Percentiles rank a stretch among this genome's conserved stretches.
phyloP scores from a whole-genome alignment of 2,329 filamentous ascomycete genomes.

The Paecilomyces dactylethromorphus region DNA sequence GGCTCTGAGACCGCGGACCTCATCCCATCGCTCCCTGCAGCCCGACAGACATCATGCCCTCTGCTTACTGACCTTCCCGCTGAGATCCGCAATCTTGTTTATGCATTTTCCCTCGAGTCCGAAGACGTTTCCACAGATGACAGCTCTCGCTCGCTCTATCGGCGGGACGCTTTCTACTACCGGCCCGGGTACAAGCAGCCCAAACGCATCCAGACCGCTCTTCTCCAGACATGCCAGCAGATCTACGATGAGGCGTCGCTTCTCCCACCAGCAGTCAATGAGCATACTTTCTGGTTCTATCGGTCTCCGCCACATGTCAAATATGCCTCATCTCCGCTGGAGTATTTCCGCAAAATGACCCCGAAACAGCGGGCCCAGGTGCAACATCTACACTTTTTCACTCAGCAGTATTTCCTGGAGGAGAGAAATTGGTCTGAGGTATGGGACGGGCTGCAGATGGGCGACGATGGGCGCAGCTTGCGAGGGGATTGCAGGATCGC shows the following conservation, averaged over 20 bases:
- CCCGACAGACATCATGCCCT: neutral
- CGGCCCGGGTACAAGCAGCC: slow-evolving; percentile 25
- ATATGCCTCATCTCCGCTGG: slow-evolving; percentile 4
- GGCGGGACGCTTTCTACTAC: slow-evolving; percentile 16
- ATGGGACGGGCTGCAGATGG: slow-evolving; percentile 1
- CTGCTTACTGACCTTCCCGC: neutral
- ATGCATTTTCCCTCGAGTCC: neutral
- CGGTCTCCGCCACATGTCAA: slow-evolving; percentile 13
- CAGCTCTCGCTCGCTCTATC: slow-evolving; percentile 8
- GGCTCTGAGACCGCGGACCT: too few species aligned
- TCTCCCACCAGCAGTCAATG: slow-evolving; percentile 24
- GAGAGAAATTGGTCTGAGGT: slow-evolving; percentile 1
- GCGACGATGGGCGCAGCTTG: neutral
- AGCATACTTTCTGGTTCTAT: slow-evolving; percentile 22
- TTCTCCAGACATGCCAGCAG: slow-evolving; percentile 33
- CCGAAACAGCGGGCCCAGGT: slow-evolving; percentile 13
- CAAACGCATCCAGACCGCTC: slow-evolving; percentile 18
- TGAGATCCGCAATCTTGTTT: neutral
- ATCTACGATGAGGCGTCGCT: slow-evolving; percentile 31
- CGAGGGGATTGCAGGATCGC: slow-evolving; percentile 5
- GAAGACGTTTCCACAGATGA: neutral
- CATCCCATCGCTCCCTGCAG: neutral
- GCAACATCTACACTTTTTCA: slow-evolving; percentile 17
- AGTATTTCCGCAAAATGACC: slow-evolving; percentile 14
- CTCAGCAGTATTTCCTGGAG: slow-evolving; percentile 21